These are phyloP conservation scores for Steccherinum ochraceum DNA, from an alignment of 768 basidiomycete species.

Conservation along the genomic window DNA sequence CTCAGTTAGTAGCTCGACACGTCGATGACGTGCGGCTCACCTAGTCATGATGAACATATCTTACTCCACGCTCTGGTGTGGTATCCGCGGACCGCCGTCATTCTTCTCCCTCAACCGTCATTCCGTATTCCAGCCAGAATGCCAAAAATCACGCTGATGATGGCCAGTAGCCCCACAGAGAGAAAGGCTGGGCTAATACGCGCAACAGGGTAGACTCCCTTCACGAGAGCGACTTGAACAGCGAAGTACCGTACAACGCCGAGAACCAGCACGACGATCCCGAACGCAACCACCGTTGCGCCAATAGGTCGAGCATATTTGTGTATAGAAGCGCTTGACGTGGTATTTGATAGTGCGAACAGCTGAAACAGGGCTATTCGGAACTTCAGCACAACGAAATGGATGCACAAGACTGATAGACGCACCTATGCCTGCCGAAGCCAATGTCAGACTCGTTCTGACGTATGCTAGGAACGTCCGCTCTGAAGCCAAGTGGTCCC, in stretches of 20 bases:
- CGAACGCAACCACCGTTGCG: slow-evolving; percentile 30
- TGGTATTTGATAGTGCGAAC: slow-evolving; percentile 31
- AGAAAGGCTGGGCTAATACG: slow-evolving; percentile 27
- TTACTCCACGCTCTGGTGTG: too few relatives aligned
- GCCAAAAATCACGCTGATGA: slow-evolving; percentile 30
- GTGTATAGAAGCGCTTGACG: slow-evolving; percentile 11
- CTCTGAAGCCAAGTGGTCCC: slow-evolving; percentile 47
- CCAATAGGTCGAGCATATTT: slow-evolving; percentile 39
- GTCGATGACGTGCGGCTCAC: too few relatives aligned
- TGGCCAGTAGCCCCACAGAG: slow-evolving; percentile 21
- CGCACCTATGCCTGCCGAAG: slow-evolving; percentile 45
- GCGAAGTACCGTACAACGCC: slow-evolving; percentile 32
- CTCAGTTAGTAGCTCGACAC: too few relatives aligned
- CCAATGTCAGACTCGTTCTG: slow-evolving; percentile 41
- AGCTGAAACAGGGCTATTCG: slow-evolving; percentile 39
- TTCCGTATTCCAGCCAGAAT: not conserved
- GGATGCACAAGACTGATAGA: not conserved
- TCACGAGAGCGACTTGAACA: slow-evolving; percentile 30
- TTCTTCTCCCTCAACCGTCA: too few relatives aligned
- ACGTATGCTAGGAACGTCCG: slow-evolving; percentile 48
- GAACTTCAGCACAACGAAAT: not conserved
- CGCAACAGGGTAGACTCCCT: slow-evolving; percentile 36
- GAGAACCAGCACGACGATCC: slow-evolving; percentile 27
- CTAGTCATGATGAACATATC: too few relatives aligned
- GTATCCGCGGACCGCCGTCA: too few relatives aligned